phyloP scores from a whole-genome alignment of 352 stramenopile genomes.

The Globisporangium abappressorium region DNA sequence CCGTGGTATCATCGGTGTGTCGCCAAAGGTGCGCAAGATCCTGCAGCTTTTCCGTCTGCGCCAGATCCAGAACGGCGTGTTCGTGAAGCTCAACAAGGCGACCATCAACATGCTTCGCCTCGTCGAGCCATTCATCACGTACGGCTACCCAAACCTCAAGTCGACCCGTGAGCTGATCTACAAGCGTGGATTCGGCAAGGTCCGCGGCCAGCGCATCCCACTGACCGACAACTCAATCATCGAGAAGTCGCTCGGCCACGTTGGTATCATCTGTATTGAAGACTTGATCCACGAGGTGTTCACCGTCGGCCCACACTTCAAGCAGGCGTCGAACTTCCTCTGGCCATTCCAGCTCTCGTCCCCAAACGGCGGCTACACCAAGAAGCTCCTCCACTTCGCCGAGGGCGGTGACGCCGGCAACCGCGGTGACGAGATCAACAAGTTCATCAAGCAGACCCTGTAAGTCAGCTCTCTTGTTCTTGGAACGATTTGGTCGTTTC shows the following conservation, averaged over 20 bases:
- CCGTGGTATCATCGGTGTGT: slow-evolving; percentile 97
- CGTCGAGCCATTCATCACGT: slow-evolving; percentile 98
- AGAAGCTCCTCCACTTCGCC: slow-evolving; percentile 94
- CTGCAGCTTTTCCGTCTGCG: slow-evolving; percentile 99
- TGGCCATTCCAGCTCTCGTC: slow-evolving; percentile 99
- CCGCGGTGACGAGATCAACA: slow-evolving; percentile 92
- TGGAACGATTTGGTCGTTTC: background rate
- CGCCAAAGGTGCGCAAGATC: slow-evolving; percentile 95
- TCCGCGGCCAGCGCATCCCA: slow-evolving; percentile 97
- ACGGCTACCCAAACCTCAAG: slow-evolving; percentile 98
- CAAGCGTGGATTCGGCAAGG: slow-evolving; percentile 99
- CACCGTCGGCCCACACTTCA: slow-evolving; percentile 99
- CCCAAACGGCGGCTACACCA: slow-evolving; percentile 93
- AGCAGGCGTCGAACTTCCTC: slow-evolving; percentile 99
- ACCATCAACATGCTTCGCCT: slow-evolving; percentile 99
- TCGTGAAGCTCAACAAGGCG: slow-evolving; percentile 99
- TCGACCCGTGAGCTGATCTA: slow-evolving; percentile 98
- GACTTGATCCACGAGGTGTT: slow-evolving; percentile 99
- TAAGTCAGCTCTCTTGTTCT: slow-evolving; percentile 48
- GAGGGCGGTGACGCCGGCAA: slow-evolving; percentile 93
- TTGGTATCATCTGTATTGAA: slow-evolving; percentile 98
- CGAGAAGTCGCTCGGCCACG: slow-evolving; percentile 92
- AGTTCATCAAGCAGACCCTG: slow-evolving; percentile 93
- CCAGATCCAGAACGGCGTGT: slow-evolving; percentile 99
- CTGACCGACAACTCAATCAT: slow-evolving; percentile 98